phyloP scores from a whole-genome alignment of 129 eudicot species.

The Saposhnikovia divaricata region DNA sequence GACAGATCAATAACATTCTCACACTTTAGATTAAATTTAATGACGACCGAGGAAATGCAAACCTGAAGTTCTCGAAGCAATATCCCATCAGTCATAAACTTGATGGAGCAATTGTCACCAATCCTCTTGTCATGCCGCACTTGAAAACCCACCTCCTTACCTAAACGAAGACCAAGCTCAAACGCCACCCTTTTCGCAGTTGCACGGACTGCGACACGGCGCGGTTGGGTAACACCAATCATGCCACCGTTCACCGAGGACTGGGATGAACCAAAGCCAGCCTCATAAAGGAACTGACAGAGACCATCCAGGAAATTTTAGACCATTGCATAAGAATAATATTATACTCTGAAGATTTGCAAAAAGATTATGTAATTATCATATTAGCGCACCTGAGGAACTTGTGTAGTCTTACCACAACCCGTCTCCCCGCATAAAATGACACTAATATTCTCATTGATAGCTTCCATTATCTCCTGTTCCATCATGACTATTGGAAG shows the following conservation, averaged over 20 bases:
- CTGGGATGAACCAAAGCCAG: constrained; percentile 69
- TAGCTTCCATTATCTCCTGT: constrained; percentile 99
- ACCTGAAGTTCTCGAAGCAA: constrained; percentile 97
- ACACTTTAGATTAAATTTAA: neutral
- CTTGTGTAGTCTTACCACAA: constrained; percentile 98
- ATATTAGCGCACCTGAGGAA: constrained; percentile 66
- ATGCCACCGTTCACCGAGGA: constrained; percentile 49
- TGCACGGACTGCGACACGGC: constrained; percentile 97
- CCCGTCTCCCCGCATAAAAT: constrained; percentile 97
- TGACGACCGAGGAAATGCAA: neutral
- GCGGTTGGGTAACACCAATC: constrained; percentile 94
- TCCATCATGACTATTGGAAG: constrained; percentile 98
- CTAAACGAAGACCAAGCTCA: constrained; percentile 78
- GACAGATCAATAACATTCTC: neutral
- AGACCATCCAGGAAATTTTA: constrained; percentile 4
- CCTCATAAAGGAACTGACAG: constrained; percentile 82
- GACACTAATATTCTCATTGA: constrained; percentile 61
- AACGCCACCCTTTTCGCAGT: constrained; percentile 89
- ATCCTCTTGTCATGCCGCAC: constrained; percentile 82
- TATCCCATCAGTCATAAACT: constrained; percentile 98
- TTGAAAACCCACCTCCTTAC: constrained; percentile 93
- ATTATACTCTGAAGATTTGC: neutral
- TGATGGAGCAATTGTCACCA: constrained; percentile 74
- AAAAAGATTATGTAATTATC: neutral
- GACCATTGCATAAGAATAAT: neutral